Base-by-base conservation (phyloP, 2,329 filamentous ascomycete species). In the Botryotinia globosa region DNA sequence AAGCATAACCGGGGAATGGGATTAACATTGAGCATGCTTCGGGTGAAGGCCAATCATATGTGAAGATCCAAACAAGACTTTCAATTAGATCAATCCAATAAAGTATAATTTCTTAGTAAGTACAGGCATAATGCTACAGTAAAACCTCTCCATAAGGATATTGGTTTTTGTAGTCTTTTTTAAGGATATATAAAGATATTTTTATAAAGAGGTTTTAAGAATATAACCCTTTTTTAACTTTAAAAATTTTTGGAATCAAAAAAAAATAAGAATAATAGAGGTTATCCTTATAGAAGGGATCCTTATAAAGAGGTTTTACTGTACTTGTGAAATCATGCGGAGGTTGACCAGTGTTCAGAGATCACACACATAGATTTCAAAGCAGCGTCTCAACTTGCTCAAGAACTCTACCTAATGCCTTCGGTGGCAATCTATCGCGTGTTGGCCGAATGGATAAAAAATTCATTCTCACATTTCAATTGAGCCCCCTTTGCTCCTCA, bases 61-160 rank as follows among this genome's bases (percentile, higher is more conserved):
- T 18, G 51, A 29, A 18, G 51, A 56, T 56, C 51, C n/a, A 29
- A 56, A n/a, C n/a, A 51, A 51, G 48, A 51, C 51, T 29, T 2
- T 18, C 51, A 29, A 29, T 56, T 18, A 14, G 51, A 8, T 32
- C n/a, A 29, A 56, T 56, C 7, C 51, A 29, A 56, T 56, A 56
- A 56, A 56, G 51, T 56, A 29, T 56, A 56, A 29, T 18, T 39
- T 2, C 16, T 12, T 61, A 14, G 9, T 8, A 39, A n/a, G 22
- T 45, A 25, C 42, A 64, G n/a, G 62, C 62, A 64, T 64, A 20
- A 64, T 65, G 62, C 62, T 48, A n/a, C n/a, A n/a, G n/a, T n/a
- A n/a, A n/a, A n/a, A n/a, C n/a, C n/a, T n/a, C n/a, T n/a, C n/a
- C n/a, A n/a, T n/a, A n/a, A n/a, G n/a, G n/a, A n/a, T n/a, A n/a